A percentile compares a stretch with the other conserved stretches of the same genome.
phyloP scores from a whole-genome alignment of 2,329 filamentous ascomycete genomes.

The Iodosphaeria phyllophila region DNA sequence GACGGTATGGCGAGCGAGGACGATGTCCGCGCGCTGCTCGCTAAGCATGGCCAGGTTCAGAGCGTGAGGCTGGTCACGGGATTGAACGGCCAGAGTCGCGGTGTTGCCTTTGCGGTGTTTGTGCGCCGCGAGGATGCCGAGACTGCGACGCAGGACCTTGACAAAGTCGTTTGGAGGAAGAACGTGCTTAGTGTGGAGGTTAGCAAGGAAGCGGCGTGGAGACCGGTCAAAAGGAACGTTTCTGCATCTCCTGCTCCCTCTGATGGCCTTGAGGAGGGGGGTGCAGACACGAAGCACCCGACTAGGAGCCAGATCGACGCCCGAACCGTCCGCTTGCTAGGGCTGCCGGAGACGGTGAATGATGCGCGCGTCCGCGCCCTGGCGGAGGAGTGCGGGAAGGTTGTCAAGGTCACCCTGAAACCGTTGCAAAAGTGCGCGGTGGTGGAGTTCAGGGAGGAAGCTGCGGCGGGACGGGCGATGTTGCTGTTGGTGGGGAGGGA shows the following conservation, averaged over 20 bases:
- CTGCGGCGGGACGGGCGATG: constrained; percentile 55
- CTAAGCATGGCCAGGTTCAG: constrained; percentile 57
- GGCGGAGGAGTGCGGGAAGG: constrained; percentile 48
- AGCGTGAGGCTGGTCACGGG: constrained; percentile 53
- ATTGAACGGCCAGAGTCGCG: constrained; percentile 49
- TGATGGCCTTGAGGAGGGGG: constrained; percentile 4
- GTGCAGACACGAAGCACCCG: constrained; percentile 12
- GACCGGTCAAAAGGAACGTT: constrained; percentile 22
- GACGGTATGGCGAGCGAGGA: constrained; percentile 42
- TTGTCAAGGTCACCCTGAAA: constrained; percentile 62
- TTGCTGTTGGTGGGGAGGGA: constrained; percentile 36
- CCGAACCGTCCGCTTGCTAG: constrained; percentile 65
- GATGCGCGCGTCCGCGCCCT: constrained; percentile 62
- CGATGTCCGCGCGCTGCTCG: constrained; percentile 53
- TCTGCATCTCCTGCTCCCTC: constrained; percentile 16
- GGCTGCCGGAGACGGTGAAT: constrained; percentile 83
- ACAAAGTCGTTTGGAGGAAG: constrained; percentile 51
- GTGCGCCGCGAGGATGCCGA: constrained; percentile 49
- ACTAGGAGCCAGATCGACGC: constrained; percentile 32
- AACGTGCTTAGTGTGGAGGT: constrained; percentile 49
- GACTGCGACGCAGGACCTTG: constrained; percentile 41
- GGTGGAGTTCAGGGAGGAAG: constrained; percentile 58
- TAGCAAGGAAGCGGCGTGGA: constrained; percentile 35
- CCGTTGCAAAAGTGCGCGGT: constrained; percentile 73
- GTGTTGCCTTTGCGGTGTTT: constrained; percentile 68